Percentiles rank a stretch among this genome's conserved stretches.
Conservation (phyloP, 2,329 filamentous ascomycete species). For the Botrytis porri region DNA sequence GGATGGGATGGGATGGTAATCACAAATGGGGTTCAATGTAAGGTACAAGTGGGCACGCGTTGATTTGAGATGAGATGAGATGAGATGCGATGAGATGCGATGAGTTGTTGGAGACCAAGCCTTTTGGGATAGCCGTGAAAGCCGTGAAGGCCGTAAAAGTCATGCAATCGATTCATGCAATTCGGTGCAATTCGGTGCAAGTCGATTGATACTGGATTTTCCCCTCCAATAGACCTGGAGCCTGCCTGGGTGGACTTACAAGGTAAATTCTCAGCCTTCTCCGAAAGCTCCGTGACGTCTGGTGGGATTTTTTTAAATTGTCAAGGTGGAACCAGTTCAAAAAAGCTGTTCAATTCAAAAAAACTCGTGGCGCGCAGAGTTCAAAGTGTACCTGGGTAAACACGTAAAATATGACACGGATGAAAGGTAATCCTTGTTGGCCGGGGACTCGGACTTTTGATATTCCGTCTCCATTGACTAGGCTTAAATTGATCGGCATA, state of each 20-base stretch:
- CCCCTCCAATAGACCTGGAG: not conserved
- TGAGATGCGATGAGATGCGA: not conserved
- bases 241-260: not conserved
- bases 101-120: not conserved
- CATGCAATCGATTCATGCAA: too few species aligned
- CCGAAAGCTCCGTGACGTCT: not conserved
- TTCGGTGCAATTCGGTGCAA: not conserved
- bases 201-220: not conserved
- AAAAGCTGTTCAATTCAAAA: not conserved
- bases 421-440: not conserved
- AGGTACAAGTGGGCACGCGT: constrained; percentile 12
- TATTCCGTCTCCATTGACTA: not conserved
- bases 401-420: not conserved
- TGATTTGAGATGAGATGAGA: not conserved
- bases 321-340: not conserved
- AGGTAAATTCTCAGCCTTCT: constrained; percentile 10
- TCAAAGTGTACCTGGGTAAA: not conserved
- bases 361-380: constrained; percentile 8
- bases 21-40: constrained; percentile 7
- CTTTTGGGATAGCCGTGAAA: not conserved
- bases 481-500: not conserved
- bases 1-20: not conserved
- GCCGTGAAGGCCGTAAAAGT: not conserved
- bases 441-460: not conserved
- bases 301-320: not conserved